Evolutionary conservation across 768 basidiomycete genomes (phyloP).

Genomic region (Wakefieldia striispora): DNA sequence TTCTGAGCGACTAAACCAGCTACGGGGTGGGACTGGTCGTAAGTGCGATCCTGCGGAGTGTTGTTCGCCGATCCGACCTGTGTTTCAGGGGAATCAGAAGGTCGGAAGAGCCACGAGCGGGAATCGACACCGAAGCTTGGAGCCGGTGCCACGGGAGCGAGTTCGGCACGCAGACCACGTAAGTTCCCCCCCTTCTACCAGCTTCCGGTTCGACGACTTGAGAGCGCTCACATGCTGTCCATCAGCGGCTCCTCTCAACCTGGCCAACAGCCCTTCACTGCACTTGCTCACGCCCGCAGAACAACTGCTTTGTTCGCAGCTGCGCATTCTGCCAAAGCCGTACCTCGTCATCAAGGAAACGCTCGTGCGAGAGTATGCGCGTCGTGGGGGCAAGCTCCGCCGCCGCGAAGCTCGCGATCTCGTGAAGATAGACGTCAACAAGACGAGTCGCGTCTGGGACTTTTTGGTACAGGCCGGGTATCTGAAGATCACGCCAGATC

Average conservation of each 20-base stretch:
- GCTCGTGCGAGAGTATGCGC: constrained; percentile 88
- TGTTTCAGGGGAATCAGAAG: constrained; percentile 43
- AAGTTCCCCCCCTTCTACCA: constrained; percentile 14
- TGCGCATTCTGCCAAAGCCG: constrained; percentile 92
- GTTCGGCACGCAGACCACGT: constrained; percentile 44
- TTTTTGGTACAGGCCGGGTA: constrained; percentile 86
- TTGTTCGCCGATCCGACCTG: background rate
- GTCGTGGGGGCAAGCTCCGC: constrained; percentile 83
- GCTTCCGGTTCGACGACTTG: background rate
- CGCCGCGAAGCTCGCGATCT: constrained; percentile 86
- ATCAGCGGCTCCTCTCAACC: constrained; percentile 69
- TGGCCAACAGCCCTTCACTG: constrained; percentile 86
- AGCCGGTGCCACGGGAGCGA: constrained; percentile 33
- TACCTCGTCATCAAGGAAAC: constrained; percentile 96
- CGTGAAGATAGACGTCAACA: constrained; percentile 91
- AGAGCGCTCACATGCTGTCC: background rate
- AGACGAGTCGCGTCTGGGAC: constrained; percentile 91
- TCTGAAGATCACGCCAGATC: constrained; percentile 65
- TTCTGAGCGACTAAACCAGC: constrained; percentile 49
- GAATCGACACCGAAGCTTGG: constrained; percentile 54
- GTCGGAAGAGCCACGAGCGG: constrained; percentile 58
- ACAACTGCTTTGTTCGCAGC: constrained; percentile 80
- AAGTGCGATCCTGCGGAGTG: constrained; percentile 40
- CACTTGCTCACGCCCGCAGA: constrained; percentile 89
- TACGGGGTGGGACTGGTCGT: constrained; percentile 47